Percentiles rank a stretch among this genome's conserved stretches.
phyloP scores from a whole-genome alignment of 495 filamentous ascomycete species.

The Hyaloscypha variabilis region DNA sequence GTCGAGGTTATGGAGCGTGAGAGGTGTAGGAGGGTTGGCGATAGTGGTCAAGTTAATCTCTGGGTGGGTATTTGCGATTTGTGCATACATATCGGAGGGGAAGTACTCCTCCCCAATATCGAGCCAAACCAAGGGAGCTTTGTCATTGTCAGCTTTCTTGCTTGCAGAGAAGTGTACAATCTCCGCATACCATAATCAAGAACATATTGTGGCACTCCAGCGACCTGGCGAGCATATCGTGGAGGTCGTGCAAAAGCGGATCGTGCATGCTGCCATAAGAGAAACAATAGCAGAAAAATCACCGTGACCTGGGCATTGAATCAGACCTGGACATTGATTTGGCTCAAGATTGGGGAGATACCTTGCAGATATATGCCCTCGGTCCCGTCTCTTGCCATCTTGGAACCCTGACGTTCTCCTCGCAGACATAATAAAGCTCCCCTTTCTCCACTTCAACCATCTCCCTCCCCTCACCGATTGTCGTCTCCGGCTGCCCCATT shows the following conservation, averaged over 20 bases:
- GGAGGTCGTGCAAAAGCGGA: slow-evolving; percentile 12
- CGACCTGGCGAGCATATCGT: slow-evolving; percentile 8
- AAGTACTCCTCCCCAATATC: slow-evolving; percentile 88
- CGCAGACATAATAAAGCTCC: neutral
- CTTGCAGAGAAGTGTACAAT: neutral
- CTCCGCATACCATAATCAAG: slow-evolving; percentile 40
- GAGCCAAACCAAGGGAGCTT: slow-evolving; percentile 85
- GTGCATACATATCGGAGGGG: slow-evolving; percentile 88
- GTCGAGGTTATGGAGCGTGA: slow-evolving; percentile 65
- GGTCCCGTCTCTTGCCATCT: slow-evolving; percentile 7
- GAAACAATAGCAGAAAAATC: slow-evolving; percentile 7
- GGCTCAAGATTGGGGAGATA: neutral
- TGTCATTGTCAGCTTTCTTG: slow-evolving; percentile 1
- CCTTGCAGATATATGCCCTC: slow-evolving; percentile 21
- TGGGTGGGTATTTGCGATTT: slow-evolving; percentile 77
- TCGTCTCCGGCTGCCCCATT: slow-evolving; percentile 21
- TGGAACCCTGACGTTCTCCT: neutral
- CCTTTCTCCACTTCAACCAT: slow-evolving; percentile 25
- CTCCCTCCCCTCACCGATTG: neutral
- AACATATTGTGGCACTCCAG: slow-evolving; percentile 48
- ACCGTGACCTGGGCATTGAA: slow-evolving; percentile 16
- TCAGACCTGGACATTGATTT: neutral
- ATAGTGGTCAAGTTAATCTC: slow-evolving; percentile 70
- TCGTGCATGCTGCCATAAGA: slow-evolving; percentile 22
- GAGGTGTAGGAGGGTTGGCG: slow-evolving; percentile 53